Conservation (phyloP, 1,139 yeast genomes). For the Pichia sp. region DNA sequence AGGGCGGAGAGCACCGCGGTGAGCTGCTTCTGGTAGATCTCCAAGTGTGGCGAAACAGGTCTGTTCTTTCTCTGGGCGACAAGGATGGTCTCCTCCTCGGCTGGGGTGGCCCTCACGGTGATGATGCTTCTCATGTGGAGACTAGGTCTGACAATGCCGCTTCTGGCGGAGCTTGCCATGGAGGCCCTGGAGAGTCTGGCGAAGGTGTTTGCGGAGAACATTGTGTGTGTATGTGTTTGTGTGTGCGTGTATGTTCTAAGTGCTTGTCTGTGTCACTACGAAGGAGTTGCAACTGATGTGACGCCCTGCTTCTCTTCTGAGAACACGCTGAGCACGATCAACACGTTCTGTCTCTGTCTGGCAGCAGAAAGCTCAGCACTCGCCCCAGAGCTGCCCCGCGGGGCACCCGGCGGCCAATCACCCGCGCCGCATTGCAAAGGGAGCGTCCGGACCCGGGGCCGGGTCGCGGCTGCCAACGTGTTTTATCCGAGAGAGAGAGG, state of each 20-base stretch:
- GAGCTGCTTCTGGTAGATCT: conserved; percentile 85
- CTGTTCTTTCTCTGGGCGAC: conserved; percentile 81
- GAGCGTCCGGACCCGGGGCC: conserved; percentile 1
- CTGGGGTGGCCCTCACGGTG: conserved; percentile 59
- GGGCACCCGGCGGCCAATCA: conserved; percentile 5
- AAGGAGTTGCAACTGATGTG: too few relatives aligned
- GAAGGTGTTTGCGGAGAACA: not conserved
- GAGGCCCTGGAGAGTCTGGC: conserved; percentile 5
- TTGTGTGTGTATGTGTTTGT: not conserved
- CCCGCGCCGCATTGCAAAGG: conserved; percentile 4
- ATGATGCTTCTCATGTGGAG: conserved; percentile 38
- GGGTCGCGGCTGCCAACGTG: not conserved
- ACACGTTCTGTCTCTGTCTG: too few relatives aligned
- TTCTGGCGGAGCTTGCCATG: conserved; percentile 15
- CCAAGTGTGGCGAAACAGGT: conserved; percentile 88
- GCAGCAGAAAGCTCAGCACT: too few relatives aligned
- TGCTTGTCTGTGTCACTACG: too few relatives aligned
- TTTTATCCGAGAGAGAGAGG: conserved; percentile 4
- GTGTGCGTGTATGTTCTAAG: too few relatives aligned
- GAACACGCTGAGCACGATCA: not conserved
- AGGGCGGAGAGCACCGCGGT: conserved; percentile 75
- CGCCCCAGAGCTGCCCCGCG: not conserved
- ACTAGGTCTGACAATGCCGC: conserved; percentile 23
- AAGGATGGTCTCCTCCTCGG: conserved; percentile 65
- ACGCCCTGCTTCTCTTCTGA: too few relatives aligned